Base-by-base conservation (phyloP, 2,329 filamentous ascomycete species). In the Calonectria hawksworthii region DNA sequence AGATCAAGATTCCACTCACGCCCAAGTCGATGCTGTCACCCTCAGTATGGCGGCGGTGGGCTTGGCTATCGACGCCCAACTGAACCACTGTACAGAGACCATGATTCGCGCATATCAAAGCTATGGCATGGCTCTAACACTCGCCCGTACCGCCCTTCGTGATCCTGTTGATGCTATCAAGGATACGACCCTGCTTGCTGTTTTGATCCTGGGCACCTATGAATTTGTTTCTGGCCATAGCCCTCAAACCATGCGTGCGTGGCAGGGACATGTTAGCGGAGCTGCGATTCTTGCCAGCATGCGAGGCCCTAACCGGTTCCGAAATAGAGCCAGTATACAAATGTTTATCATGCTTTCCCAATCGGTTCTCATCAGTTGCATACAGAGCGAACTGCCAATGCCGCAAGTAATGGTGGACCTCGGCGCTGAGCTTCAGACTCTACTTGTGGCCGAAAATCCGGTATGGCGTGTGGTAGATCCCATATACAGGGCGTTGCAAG, bases 261-360 rank as follows among this genome's bases (percentile, higher is more conserved):
- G 89, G 87, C 86, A 89, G 72, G 84, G 89, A 68, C 90, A 91
- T 77, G 85, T 91, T 47, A 88, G 87, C 63, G 90, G 89, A 13
- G 90, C 90, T 2, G 87, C 87, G 3, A 86, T 87, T 6, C 83
- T 92, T 28, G 87, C 89, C 11, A 86, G 84, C 67, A 84, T 91
- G 76, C 86, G 90, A 65, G 90, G 90, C 23, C 78, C 83, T 13
- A 83, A 82, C 4, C 89, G 90, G 73, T 88, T 91, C 76, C 81
- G 79, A 50, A 88, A 86, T 14, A 82, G 82, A 52, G 86, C 86
- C 3, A 89, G 89, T 4, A 83, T 86, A 47, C 84, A 87, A 70
- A 89, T 91, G 87, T 91, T 91, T 78, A 84, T 88, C 70, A 89
- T 90, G 86, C 84, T 91, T 36, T 88, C 85, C 38, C 86, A 90